Evolutionary conservation across 306 rosid species (phyloP), one percentile per base, ranked within the genome.

Genomic region (Pterocarpus santalinus): DNA sequence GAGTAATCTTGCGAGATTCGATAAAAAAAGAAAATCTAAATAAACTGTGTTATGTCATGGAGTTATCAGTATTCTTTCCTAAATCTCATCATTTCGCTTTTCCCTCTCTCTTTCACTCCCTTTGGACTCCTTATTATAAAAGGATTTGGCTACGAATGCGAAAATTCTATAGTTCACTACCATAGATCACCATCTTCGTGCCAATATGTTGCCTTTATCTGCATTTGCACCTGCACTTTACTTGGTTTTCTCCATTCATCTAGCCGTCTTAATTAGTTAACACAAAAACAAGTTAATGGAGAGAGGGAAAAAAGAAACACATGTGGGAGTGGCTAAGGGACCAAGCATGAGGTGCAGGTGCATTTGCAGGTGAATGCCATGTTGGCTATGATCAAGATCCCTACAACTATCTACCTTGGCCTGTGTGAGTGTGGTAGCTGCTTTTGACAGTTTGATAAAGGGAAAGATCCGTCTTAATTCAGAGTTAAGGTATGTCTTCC

Each of bases 161-260:
- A 43, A 41, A 33, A 14, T 61, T 41, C 71, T 44, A 11, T n/a
- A 4, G 70, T 43, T 22, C 2, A 3, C 64, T 16, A 2, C 7
- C 49, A 57, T 73, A 36, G n/a, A 5, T 43, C n/a, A 28, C 36
- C 17, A 5, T 64, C 4, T 53, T 17, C 41, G 9, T 17, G 66
- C 91, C 92, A 83, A 75, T 17, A 72, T 85, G 87, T 66, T 49
- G 85, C 84, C 63, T 90, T 90, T 81, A 46, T 80, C 94, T 90
- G 94, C 94, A 89, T 90, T 90, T 90, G 94, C 92, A 91, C 90
- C 93, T 91, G 95, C 95, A 91, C 93, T 85, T 87, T 36, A 11
- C 71, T 77, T 66, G 58, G 28, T 66, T 68, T 69, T 15, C 28
- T 4, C 22, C 60, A 7, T 53, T 65, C 71, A 30, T 13, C 39